phyloP scores from a whole-genome alignment of 139 green algal genomes.

The Volvox africanus region DNA sequence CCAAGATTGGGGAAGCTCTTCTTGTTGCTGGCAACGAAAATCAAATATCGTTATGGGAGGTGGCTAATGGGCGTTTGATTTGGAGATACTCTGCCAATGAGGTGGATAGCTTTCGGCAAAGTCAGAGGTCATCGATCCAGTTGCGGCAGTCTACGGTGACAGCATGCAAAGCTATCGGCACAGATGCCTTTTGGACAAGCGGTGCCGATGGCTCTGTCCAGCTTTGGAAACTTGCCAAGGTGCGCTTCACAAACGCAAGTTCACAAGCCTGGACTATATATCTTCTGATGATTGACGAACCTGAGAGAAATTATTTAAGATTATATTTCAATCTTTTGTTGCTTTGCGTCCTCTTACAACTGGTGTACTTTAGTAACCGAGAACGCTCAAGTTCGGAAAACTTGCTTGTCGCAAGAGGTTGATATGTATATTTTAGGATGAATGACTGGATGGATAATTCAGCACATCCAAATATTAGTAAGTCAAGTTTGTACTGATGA shows the following conservation, averaged over 20 bases:
- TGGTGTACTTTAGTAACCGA: no score
- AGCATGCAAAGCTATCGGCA: neutral
- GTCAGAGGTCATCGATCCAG: neutral
- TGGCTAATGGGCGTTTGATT: neutral
- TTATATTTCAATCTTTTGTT: no score
- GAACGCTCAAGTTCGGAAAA: no score
- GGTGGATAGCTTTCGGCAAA: neutral
- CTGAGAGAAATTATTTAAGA: no score
- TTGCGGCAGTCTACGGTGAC: neutral
- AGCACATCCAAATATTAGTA: no score
- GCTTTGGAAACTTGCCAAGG: neutral
- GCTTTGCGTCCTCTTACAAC: no score
- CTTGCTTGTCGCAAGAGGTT: no score
- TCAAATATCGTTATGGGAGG: neutral
- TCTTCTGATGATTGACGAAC: no score
- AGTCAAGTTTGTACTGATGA: no score
- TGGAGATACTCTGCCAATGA: neutral
- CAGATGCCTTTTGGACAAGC: neutral
- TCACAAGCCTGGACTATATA: no score
- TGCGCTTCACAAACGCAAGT: neutral
- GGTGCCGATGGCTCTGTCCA: neutral
- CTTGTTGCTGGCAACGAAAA: neutral
- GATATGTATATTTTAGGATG: no score
- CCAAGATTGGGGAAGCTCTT: neutral
- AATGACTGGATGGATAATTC: no score